Evolutionary conservation across 148 eudicot species (phyloP).

Genomic region (Euryodendron excelsum): DNA sequence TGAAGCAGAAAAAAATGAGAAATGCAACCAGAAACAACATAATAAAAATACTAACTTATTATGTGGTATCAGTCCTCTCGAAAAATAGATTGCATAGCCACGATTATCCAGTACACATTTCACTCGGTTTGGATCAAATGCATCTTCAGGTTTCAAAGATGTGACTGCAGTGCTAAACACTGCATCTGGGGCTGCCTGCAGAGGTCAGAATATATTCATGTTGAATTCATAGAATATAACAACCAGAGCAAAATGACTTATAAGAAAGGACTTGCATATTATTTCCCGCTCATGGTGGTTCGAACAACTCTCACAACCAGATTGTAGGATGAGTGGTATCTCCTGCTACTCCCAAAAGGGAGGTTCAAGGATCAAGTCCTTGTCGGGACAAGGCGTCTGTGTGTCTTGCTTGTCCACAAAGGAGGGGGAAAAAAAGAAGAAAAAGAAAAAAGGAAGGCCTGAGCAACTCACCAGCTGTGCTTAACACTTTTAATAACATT

Average conservation of each 20-base stretch:
- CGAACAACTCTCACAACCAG: neutral
- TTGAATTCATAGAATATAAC: neutral
- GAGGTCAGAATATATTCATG: neutral
- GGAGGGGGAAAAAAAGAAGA: too few species aligned
- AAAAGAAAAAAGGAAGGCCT: too few species aligned
- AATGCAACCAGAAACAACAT: neutral
- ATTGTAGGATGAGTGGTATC: neutral
- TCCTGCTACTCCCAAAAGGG: neutral
- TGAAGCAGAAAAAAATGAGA: neutral
- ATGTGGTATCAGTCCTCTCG: slow-evolving; percentile 83
- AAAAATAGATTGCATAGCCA: slow-evolving; percentile 90
- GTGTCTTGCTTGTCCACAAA: neutral
- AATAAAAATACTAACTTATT: slow-evolving; percentile 58
- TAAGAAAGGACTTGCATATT: neutral
- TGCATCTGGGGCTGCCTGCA: slow-evolving; percentile 88
- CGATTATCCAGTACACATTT: slow-evolving; percentile 83
- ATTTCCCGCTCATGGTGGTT: neutral
- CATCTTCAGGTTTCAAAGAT: slow-evolving; percentile 80
- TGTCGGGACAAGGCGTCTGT: too few species aligned
- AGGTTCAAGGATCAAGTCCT: neutral
- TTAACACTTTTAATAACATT: neutral
- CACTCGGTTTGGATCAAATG: slow-evolving; percentile 91
- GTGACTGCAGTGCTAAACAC: slow-evolving; percentile 98
- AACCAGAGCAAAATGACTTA: neutral
- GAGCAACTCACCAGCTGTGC: neutral